Percentiles rank a stretch among this genome's conserved stretches.
phyloP scores from a whole-genome alignment of 2,329 filamentous ascomycete genomes.

The Trichophaea hybrida region DNA sequence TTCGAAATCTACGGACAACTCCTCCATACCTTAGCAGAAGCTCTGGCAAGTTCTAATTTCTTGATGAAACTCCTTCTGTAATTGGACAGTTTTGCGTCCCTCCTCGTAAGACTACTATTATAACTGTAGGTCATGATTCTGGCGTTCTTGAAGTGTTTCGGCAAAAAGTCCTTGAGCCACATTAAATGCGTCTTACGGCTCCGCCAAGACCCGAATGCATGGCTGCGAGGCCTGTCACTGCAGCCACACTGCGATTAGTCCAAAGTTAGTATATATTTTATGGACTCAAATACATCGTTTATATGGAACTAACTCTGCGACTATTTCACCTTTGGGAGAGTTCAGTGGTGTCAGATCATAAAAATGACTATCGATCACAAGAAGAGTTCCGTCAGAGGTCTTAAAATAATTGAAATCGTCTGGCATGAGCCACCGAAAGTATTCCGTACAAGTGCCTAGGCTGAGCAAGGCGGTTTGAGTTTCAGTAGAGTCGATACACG shows the following conservation, averaged over 20 bases:
- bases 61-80: not conserved
- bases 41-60: not conserved
- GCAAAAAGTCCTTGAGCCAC: conserved; percentile 8
- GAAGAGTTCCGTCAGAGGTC: not conserved
- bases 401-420: not conserved
- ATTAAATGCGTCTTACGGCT: not conserved
- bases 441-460: not conserved
- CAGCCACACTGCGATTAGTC: too few relatives aligned
- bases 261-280: too few relatives aligned
- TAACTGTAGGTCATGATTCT: conserved; percentile 7
- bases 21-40: not conserved
- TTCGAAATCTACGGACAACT: too few relatives aligned
- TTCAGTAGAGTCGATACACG: not conserved
- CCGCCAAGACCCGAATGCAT: not conserved
- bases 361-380: conserved; percentile 4
- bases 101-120: not conserved
- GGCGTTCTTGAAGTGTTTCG: conserved; percentile 1
- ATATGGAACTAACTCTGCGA: not conserved
- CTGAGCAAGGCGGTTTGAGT: conserved; percentile 10
- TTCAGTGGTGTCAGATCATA: not conserved
- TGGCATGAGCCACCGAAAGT: not conserved
- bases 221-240: not conserved
- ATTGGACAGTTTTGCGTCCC: not conserved
- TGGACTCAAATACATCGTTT: too few relatives aligned
- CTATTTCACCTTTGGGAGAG: not conserved